Base-by-base conservation (phyloP, 768 basidiomycete genomes). In the Phlebiopsis gigantea region DNA sequence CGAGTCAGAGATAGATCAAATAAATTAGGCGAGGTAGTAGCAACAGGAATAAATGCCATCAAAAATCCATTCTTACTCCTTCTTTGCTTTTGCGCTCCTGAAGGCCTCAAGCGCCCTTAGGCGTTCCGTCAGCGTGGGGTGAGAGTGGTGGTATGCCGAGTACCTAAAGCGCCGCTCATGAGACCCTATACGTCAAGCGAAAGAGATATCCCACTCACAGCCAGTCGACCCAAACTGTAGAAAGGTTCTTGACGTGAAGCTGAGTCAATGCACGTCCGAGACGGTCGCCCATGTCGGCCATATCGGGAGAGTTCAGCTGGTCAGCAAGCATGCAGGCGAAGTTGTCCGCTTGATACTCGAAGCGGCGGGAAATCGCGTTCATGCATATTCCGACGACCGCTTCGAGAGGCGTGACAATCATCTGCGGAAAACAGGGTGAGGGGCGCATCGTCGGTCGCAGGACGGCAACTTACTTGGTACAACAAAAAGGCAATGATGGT, bases 171-270 rank as follows among this genome's bases (percentile, higher is more conserved):
- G 53, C 8, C 42, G 9, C 7, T 34, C 22, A 57, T 28, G 57
- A 48, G 19, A 31, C 41, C n/a, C 44, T 46, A 61, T 48, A 25
- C 24, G 34, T 50, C 48, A 46, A 53, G 28, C 31, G n/a, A 12
- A 39, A 19, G 50, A 58, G 56, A 47, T 56, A 58, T 42, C 51
- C 54, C 30, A 76, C 88, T 66, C 62, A 93, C 84, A 93, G 71
- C 89, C 90, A 91, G 69, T 97, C 94, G 14, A 93, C 92, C 86
- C 93, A 93, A 46, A 97, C 90, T 1, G 91, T 93, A 47, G 88
- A 89, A 65, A 97, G 68, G 68, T 98, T 98, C 76, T 95, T 88
- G 57, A 92, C 87, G 66, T 98, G 95, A 21, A 98, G 79, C 46
- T 85, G 79, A 61, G 92, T 81, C 57, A 98, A 76, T 22, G 95